Evolutionary conservation across 352 stramenopile genomes (phyloP), one percentile per base, ranked within the genome.

Genomic region (Phytophthora rubi): DNA sequence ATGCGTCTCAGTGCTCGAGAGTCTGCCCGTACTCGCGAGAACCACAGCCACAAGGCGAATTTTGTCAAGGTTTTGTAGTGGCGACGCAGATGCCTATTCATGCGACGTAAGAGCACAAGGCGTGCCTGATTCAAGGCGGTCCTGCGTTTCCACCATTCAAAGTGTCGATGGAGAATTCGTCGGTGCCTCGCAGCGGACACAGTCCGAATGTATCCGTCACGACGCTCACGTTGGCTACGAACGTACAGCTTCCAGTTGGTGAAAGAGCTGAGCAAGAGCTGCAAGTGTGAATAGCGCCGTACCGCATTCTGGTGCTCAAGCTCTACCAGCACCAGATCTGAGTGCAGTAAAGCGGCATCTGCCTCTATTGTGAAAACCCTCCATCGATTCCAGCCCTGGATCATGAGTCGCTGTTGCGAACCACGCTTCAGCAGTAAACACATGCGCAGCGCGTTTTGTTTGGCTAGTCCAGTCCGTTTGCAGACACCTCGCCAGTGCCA

Each of bases 1-100:
- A 49, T 28, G 6, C 16, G 48, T 35, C 15, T 49, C 39, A 87
- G 56, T 6, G 67, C 51, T 0, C 37, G 55, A 6, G 77, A 82
- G 21, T 68, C 66, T 39, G 35, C 16, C 28, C 85, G 80, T 3
- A 74, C 57, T 18, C 45, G 58, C 3, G 68, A 60, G 47, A 89
- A 80, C 82, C 82, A 90, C n/a, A 49, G 48, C 80, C 82, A 90
- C 10, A 89, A 37, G 16, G 82, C 65, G 49, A 71, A 77, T 15
- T 73, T 80, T 9, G 53, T 53, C 16, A 77, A 49, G 0, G 64
- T 23, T 1, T 18, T 32, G 9, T 48, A 61, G 54, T 85, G 80
- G 18, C 67, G 79, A 6, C 54, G 57, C 28, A 90, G 23, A 32
- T 60, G 58, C 1, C 69, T 56, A 12, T 71, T 28, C 18, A 87